Conservation (phyloP, 2,329 filamentous ascomycete genomes). For the Chalaropsis ovoidea region DNA sequence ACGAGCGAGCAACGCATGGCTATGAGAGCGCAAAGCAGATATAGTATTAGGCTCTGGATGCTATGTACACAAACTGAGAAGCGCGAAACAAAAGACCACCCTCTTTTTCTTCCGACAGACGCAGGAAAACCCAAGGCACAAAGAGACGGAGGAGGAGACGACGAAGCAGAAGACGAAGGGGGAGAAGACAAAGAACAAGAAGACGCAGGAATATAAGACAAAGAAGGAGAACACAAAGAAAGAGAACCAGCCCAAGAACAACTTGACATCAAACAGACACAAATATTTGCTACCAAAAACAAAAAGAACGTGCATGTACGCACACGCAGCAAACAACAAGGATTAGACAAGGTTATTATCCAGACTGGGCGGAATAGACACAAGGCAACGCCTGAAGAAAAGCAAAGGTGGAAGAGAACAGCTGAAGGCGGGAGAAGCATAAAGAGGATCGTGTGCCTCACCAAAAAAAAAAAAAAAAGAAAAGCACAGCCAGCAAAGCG, state of each 20-base stretch:
- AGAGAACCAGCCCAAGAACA: neutral
- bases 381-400: neutral
- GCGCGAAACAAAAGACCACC: neutral
- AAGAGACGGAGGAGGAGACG: neutral
- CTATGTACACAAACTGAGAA: neutral
- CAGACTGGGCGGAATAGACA: neutral
- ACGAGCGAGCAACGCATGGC: neutral
- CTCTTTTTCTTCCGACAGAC: neutral
- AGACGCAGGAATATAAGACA: neutral
- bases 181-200: neutral
- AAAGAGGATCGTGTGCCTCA: neutral
- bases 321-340: neutral
- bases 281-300: neutral
- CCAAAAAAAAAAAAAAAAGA: neutral
- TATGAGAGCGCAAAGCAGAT: neutral
- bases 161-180: neutral
- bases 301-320: neutral
- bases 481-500: neutral
- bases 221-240: neutral
- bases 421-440: neutral
- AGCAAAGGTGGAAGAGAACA: neutral
- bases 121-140: neutral
- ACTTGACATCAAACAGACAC: neutral
- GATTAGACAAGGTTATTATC: neutral
- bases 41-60: neutral